A percentile compares a stretch with the other conserved stretches of the same genome.
These are phyloP conservation scores for Dipodascus albidus DNA, from an alignment of 805 yeast genomes.

Conservation along the genomic window DNA sequence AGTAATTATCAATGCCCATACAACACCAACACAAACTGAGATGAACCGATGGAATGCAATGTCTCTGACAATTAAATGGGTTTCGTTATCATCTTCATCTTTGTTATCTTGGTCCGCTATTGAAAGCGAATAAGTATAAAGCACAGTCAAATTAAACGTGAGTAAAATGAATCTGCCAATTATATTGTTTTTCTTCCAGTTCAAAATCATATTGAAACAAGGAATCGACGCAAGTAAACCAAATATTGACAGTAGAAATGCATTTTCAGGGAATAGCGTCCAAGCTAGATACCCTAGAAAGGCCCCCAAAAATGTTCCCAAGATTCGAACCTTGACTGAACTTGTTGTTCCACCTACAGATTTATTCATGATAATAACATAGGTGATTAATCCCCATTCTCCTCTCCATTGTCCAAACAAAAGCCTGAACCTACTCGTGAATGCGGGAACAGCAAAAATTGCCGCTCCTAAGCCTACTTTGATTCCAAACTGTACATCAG, in stretches of 20 bases:
- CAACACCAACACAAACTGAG: conserved; percentile 59
- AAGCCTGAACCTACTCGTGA: conserved; percentile 41
- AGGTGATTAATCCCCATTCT: conserved; percentile 80
- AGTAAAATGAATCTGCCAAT: conserved; percentile 48
- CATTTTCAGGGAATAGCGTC: conserved; percentile 46
- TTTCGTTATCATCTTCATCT: conserved; percentile 59
- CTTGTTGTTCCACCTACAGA: conserved; percentile 75
- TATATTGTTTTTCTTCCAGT: conserved; percentile 44
- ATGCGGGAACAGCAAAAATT: conserved; percentile 55
- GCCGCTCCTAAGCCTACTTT: conserved; percentile 73
- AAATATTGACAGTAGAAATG: conserved; percentile 38
- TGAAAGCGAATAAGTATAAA: conserved; percentile 61
- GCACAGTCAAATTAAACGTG: conserved; percentile 67
- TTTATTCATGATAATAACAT: conserved; percentile 73
- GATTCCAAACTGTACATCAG: conserved; percentile 68
- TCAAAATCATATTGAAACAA: conserved; percentile 45
- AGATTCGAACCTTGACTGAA: conserved; percentile 39
- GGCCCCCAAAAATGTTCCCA: conserved; percentile 72
- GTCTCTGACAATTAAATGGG: conserved; percentile 52
- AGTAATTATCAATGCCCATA: conserved; percentile 68
- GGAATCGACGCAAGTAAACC: conserved; percentile 31
- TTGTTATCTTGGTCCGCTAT: conserved; percentile 39
- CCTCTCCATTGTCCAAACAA: conserved; percentile 57
- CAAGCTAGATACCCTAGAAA: conserved; percentile 47
- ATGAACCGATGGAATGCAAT: conserved; percentile 71